Conservation (phyloP, 371 early-diverging fungal genomes). For the Blakeslea trispora region DNA sequence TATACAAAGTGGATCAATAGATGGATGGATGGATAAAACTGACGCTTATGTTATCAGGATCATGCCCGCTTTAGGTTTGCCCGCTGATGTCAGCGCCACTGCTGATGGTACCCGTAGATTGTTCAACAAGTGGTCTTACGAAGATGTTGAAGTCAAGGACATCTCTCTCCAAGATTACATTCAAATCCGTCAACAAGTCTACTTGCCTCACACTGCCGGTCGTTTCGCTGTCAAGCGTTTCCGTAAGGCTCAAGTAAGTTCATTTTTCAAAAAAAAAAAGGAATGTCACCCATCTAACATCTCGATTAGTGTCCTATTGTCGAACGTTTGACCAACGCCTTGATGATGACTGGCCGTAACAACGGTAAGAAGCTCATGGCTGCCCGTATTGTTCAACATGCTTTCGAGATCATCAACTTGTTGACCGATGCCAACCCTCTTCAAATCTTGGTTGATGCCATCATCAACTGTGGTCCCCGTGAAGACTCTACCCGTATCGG, state of each 20-base stretch:
- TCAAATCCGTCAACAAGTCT: conserved; percentile 91
- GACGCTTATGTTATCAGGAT: too few species aligned
- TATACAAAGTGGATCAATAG: conserved; percentile 7
- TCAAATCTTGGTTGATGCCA: conserved; percentile 99
- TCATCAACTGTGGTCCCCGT: conserved; percentile 99
- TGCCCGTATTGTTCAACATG: conserved; percentile 98
- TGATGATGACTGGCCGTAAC: conserved; percentile 99
- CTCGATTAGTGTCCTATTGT: conserved; percentile 95
- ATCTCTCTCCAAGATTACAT: conserved; percentile 95
- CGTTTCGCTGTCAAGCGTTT: conserved; percentile 97
- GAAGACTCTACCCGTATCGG: conserved; percentile 99
- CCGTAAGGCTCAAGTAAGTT: conserved; percentile 93
- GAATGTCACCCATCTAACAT: too few species aligned
- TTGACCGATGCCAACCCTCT: conserved; percentile 99
- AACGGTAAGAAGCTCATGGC: conserved; percentile 99
- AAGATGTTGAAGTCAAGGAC: conserved; percentile 96
- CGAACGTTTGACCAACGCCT: conserved; percentile 99
- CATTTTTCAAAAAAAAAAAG: too few species aligned
- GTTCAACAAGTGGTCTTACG: conserved; percentile 96
- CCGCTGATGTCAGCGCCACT: conserved; percentile 63
- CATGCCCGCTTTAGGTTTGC: conserved; percentile 68
- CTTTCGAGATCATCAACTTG: conserved; percentile 99
- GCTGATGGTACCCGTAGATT: conserved; percentile 72
- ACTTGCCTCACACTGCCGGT: conserved; percentile 98
- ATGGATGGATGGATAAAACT: conserved; percentile 13